Evolutionary conservation across 495 filamentous ascomycete species (phyloP).

Genomic region (Daldinia decipiens): DNA sequence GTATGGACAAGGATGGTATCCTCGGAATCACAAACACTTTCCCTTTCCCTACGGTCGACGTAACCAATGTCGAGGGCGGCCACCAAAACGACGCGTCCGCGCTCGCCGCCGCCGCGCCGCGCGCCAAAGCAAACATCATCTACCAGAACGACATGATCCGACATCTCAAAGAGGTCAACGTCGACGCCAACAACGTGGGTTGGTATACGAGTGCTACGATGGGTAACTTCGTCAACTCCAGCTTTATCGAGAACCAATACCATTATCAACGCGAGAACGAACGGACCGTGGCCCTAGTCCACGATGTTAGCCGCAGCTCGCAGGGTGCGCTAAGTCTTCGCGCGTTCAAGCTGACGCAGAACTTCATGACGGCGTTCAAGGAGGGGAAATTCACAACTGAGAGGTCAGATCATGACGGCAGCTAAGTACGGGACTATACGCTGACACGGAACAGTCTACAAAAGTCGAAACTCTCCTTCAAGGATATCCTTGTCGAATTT

Average conservation of each 20-base stretch:
- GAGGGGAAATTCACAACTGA: slow-evolving; percentile 97
- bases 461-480: slow-evolving; percentile 91
- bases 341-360: slow-evolving; percentile 86
- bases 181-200: slow-evolving; percentile 96
- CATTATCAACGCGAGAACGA: slow-evolving; percentile 98
- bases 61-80: slow-evolving; percentile 69
- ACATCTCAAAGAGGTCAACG: slow-evolving; percentile 94
- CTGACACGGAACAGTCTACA: slow-evolving; percentile 70
- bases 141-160: slow-evolving; percentile 99
- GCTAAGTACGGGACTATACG: slow-evolving; percentile 33
- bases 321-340: slow-evolving; percentile 90
- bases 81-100: slow-evolving; percentile 84
- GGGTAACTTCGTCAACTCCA: slow-evolving; percentile 95
- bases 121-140: slow-evolving; percentile 84
- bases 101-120: slow-evolving; percentile 85
- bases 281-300: slow-evolving; percentile 89
- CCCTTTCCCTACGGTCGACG: slow-evolving; percentile 88
- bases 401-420: slow-evolving; percentile 65
- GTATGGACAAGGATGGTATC: slow-evolving; percentile 85
- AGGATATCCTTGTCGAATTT: slow-evolving; percentile 91
- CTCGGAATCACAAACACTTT: slow-evolving; percentile 96
- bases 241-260: slow-evolving; percentile 97
- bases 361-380: slow-evolving; percentile 93
- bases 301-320: slow-evolving; percentile 92
- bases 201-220: slow-evolving; percentile 99